These are phyloP conservation scores for Beauveria medogensis DNA, from an alignment of 2,329 filamentous ascomycete genomes.

Conservation along the genomic window DNA sequence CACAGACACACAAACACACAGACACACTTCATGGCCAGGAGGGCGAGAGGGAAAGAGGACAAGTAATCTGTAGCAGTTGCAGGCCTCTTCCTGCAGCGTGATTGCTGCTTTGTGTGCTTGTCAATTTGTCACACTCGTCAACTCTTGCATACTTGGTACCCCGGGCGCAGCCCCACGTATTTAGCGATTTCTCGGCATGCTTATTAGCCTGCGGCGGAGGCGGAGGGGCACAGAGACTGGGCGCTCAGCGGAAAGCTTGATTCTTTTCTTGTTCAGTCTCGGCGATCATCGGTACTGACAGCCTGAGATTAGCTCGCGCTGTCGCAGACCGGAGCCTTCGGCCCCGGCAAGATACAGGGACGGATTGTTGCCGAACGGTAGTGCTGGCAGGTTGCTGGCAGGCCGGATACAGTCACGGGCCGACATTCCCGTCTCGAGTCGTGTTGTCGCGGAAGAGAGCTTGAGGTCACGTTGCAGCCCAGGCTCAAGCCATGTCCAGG, in stretches of 20 bases:
- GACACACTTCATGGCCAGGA: too few relatives aligned
- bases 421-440: not conserved
- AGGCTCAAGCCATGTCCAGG: not conserved
- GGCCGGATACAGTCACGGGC: not conserved
- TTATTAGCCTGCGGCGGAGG: constrained; percentile 8
- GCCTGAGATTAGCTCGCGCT: not conserved
- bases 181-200: constrained; percentile 11
- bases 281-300: constrained; percentile 1
- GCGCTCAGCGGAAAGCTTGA: constrained; percentile 15
- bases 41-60: too few relatives aligned
- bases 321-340: not conserved
- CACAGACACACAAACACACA: too few relatives aligned
- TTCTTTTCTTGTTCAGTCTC: constrained; percentile 10
- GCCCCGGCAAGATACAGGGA: not conserved
- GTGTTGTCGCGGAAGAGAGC: not conserved
- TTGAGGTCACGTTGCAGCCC: not conserved
- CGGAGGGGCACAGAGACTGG: constrained; percentile 13
- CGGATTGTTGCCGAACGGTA: not conserved
- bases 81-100: not conserved
- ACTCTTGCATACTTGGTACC: not conserved
- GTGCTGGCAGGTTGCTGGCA: not conserved
- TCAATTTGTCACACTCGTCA: not conserved
- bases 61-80: not conserved
- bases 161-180: constrained; percentile 7
- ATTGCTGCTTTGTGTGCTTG: not conserved